Percentiles rank a stretch among this genome's conserved stretches.
Conservation (phyloP, 768 basidiomycete genomes). For the Lactifluus rugatus region DNA sequence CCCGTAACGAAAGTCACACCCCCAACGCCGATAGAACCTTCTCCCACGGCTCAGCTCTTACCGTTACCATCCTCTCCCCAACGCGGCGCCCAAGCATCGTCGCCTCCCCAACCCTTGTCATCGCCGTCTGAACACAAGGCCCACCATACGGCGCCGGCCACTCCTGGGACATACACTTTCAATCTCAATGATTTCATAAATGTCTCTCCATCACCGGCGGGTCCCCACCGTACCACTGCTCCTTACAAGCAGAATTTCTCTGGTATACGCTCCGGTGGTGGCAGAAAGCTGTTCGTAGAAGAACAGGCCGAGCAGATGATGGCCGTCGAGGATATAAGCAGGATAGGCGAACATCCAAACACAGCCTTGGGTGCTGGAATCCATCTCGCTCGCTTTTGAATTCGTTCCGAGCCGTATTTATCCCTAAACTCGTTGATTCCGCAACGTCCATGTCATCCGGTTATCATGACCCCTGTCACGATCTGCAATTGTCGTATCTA, state of each 20-base stretch:
- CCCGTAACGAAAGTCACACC: constrained; percentile 17
- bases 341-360: constrained; percentile 10
- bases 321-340: constrained; percentile 9
- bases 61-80: constrained; percentile 15
- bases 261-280: constrained; percentile 17
- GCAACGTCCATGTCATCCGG: constrained; percentile 12
- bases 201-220: constrained; percentile 21
- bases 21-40: constrained; percentile 16
- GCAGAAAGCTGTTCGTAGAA: constrained; percentile 20
- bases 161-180: constrained; percentile 20
- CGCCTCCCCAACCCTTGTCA: constrained; percentile 5
- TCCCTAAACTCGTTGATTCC: constrained; percentile 16
- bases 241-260: constrained; percentile 16
- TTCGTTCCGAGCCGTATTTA: constrained; percentile 5
- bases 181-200: constrained; percentile 22
- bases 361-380: constrained; percentile 19
- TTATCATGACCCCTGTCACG: constrained; percentile 15
- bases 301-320: constrained; percentile 15
- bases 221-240: constrained; percentile 9
- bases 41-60: constrained; percentile 2
- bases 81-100: background rate
- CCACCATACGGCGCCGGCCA: constrained; percentile 13
- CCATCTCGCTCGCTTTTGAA: constrained; percentile 18
- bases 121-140: constrained; percentile 10
- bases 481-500: constrained; percentile 23